These are phyloP conservation scores for Orbilia blumenaviensis DNA, from an alignment of 2,329 filamentous ascomycete species.

Conservation along the genomic window DNA sequence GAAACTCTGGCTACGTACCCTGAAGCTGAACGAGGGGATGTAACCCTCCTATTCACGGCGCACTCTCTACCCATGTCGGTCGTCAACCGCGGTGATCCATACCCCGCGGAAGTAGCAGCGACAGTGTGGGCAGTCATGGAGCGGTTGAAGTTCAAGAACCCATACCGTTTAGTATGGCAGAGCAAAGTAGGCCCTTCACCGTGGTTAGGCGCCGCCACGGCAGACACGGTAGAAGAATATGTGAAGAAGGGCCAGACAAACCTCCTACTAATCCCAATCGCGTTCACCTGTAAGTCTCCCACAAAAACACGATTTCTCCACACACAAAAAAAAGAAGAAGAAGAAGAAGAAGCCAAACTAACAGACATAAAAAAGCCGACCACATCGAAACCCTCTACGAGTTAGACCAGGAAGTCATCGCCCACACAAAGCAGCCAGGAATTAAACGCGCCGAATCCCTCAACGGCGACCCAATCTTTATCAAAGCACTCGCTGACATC, in stretches of 20 bases:
- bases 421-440: slow-evolving; percentile 79
- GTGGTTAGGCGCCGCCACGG: slow-evolving; percentile 95
- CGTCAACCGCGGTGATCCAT: slow-evolving; percentile 93
- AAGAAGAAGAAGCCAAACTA: no score
- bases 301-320: background rate
- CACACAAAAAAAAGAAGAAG: no score
- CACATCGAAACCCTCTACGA: slow-evolving; percentile 98
- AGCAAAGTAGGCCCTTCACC: slow-evolving; percentile 95
- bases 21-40: slow-evolving; percentile 77
- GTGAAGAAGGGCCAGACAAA: slow-evolving; percentile 91
- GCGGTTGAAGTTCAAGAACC: slow-evolving; percentile 83
- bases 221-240: slow-evolving; percentile 85
- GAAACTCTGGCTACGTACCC: slow-evolving; percentile 84
- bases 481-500: slow-evolving; percentile 85
- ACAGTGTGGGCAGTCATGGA: slow-evolving; percentile 98
- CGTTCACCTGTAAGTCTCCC: slow-evolving; percentile 74
- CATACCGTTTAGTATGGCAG: slow-evolving; percentile 95
- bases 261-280: slow-evolving; percentile 89
- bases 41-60: slow-evolving; percentile 90
- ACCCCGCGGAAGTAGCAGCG: slow-evolving; percentile 92
- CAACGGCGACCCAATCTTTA: slow-evolving; percentile 91
- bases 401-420: slow-evolving; percentile 92
- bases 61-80: slow-evolving; percentile 97
- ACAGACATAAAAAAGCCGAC: no score
- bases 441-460: slow-evolving; percentile 91